Evolutionary conservation across 352 stramenopile species (phyloP).

Genomic region (Phytophthora cactorum): DNA sequence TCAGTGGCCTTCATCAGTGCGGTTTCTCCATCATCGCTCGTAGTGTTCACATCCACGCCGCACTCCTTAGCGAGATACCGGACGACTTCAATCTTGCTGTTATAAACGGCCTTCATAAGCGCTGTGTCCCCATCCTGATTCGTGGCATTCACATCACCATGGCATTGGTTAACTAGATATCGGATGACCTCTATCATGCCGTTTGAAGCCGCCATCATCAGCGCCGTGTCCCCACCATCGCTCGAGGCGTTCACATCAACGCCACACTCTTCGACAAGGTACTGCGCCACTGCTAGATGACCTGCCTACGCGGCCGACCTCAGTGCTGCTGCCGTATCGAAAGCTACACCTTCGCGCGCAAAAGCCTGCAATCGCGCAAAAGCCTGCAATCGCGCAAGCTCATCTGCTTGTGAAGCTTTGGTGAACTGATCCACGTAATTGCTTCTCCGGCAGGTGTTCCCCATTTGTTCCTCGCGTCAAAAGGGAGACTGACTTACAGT

Average conservation of each 20-base stretch:
- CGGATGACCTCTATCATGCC: not conserved
- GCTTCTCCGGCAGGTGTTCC: no score
- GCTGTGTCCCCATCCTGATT: not conserved
- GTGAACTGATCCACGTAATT: no score
- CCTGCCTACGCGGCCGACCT: not conserved
- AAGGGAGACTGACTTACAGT: no score
- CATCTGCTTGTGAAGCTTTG: not conserved
- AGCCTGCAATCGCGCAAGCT: not conserved
- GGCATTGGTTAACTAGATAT: not conserved
- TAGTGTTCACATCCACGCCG: not conserved
- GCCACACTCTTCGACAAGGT: not conserved
- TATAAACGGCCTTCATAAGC: no score
- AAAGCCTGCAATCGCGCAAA: not conserved
- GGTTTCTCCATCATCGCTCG: not conserved
- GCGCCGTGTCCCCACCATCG: not conserved
- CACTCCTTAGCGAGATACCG: not conserved
- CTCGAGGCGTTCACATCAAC: not conserved
- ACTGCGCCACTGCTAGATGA: not conserved
- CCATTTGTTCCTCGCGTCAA: no score
- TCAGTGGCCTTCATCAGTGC: not conserved
- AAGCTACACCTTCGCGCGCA: not conserved
- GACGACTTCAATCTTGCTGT: not conserved
- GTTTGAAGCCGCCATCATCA: not conserved
- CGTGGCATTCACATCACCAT: not conserved
- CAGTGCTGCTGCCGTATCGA: not conserved